Percentiles rank a stretch among this genome's conserved stretches.
Conservation (phyloP, 768 basidiomycete genomes). For the Gautieria morchelliformis region DNA sequence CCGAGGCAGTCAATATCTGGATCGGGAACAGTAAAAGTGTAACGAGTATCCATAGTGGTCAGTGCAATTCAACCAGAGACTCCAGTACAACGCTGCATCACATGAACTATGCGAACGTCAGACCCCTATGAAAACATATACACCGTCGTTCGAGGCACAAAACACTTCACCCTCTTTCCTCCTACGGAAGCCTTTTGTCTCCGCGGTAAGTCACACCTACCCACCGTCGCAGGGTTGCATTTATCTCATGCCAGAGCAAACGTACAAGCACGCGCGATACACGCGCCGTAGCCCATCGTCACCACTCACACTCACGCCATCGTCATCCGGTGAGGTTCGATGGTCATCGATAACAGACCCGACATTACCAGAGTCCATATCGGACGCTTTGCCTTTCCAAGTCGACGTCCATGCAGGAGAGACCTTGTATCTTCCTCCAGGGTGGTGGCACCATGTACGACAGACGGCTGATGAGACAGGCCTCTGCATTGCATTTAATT, state of each 20-base stretch:
- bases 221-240: background rate
- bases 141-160: conserved; percentile 72
- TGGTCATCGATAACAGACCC: conserved; percentile 78
- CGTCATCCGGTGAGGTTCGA: conserved; percentile 36
- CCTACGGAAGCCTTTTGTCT: conserved; percentile 85
- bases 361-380: conserved; percentile 24
- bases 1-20: conserved; percentile 93
- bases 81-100: too few species aligned
- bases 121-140: conserved; percentile 95
- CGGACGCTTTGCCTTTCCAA: conserved; percentile 49
- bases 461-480: conserved; percentile 49
- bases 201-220: conserved; percentile 40
- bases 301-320: conserved; percentile 24
- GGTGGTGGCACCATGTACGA: conserved; percentile 90
- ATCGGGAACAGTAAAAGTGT: conserved; percentile 73
- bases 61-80: too few species aligned
- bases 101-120: conserved; percentile 16
- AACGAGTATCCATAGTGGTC: too few species aligned
- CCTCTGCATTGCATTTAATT: conserved; percentile 58
- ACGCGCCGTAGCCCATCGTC: conserved; percentile 23
- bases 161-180: conserved; percentile 78
- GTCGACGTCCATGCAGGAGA: conserved; percentile 65
- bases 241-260: conserved; percentile 33
- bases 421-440: conserved; percentile 80
- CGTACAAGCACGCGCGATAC: conserved; percentile 62